These are phyloP conservation scores for Dactylorhiza incarnata DNA, from an alignment of 106 monocot genomes.

Conservation along the genomic window DNA sequence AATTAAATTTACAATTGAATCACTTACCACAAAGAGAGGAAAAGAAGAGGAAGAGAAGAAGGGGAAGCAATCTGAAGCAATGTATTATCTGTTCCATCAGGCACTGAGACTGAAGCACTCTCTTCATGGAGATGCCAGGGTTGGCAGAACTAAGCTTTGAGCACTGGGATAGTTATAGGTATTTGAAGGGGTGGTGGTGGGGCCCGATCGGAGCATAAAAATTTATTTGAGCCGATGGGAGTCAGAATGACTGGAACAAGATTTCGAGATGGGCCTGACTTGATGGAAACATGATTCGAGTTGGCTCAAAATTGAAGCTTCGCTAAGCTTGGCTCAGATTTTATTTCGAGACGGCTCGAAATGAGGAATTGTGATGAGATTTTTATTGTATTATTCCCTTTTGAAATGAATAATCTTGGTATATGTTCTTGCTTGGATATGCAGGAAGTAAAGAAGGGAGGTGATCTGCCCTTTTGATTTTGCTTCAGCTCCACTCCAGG, in stretches of 20 bases:
- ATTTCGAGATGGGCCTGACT: too few relatives aligned
- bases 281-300: too few relatives aligned
- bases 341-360: too few relatives aligned
- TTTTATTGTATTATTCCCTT: slow-evolving; percentile 6
- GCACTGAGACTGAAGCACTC: neutral
- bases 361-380: neutral
- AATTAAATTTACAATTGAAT: neutral
- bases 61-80: slow-evolving; percentile 10
- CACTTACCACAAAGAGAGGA: slow-evolving; percentile 26
- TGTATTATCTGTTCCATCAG: slow-evolving; percentile 16
- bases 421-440: slow-evolving; percentile 60
- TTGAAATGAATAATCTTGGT: slow-evolving; percentile 20
- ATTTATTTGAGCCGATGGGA: too few relatives aligned
- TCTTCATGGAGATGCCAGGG: neutral
- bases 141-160: neutral
- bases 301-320: too few relatives aligned
- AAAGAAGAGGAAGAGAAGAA: slow-evolving; percentile 20
- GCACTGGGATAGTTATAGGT: slow-evolving; percentile 13
- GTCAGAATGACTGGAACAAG: too few relatives aligned
- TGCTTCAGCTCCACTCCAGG: slow-evolving; percentile 33
- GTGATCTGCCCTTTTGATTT: slow-evolving; percentile 8
- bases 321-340: too few relatives aligned
- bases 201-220: too few relatives aligned
- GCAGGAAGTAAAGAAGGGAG: slow-evolving; percentile 16
- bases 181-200: neutral